Base-by-base conservation (phyloP, 768 basidiomycete species). In the Pisolithus microcarpus region DNA sequence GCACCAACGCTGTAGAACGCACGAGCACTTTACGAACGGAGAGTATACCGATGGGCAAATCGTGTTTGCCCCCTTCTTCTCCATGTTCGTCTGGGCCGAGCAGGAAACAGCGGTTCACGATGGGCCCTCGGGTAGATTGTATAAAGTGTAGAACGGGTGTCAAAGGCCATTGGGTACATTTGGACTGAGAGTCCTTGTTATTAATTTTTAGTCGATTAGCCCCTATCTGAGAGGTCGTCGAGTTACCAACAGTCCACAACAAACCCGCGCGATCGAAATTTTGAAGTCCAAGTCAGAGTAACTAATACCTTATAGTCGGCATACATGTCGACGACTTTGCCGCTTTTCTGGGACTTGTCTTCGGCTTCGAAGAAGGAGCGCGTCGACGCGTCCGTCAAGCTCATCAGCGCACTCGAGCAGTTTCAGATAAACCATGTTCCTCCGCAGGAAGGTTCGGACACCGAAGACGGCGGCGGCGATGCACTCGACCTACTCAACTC, bases 321-420 rank as follows among this genome's bases (percentile, higher is more conserved):
- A 40, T 2, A 49, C 43, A 89, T 91, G 82, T 80, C 87, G 36
- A 92, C 91, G 46, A 94, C 91, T 31, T 80, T 97, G 50, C 87
- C 91, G 13, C 77, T 96, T 31, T 97, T 93, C 77, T 96, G 93
- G 93, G 76, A 92, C 66, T 75, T 97, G 48, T 94, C 93, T 15
- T 90, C 88, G 2, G 72, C 80, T 1, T 80, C 79, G 18, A 90
- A 83, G 70, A 82, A 84, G 50, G 84, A 90, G 53, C 84, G 93
- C 8, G 62, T 95, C 34, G 82, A 85, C 58, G 87, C 93, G 13
- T 93, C 93, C 2, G 84, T 87, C 26, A 87, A 91, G 64, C 83
- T 97, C 46, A 67, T 95, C 52, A 72, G 73, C 16, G 75, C 89
- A 18, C 78, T 97, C 58, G 86, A 94, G 70, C 82, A 85, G 55